phyloP scores from a whole-genome alignment of 305 asterid genomes.

The Stenogyne calaminthoides region DNA sequence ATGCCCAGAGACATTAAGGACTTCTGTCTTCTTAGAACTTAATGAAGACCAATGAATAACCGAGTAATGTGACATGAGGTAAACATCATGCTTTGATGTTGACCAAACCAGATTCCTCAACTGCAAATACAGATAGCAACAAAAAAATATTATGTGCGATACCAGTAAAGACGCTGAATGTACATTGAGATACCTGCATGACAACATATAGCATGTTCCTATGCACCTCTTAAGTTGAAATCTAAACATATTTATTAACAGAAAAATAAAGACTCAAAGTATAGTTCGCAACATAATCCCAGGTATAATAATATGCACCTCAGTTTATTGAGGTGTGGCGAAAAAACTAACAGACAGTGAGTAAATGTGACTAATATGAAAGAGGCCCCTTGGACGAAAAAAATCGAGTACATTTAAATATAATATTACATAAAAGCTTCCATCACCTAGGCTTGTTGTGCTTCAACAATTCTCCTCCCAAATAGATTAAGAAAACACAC shows the following conservation, averaged over 20 bases:
- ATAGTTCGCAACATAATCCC: conserved; percentile 8
- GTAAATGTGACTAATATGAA: conserved; percentile 7
- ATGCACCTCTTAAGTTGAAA: conserved; percentile 14
- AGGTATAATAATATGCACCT: background rate
- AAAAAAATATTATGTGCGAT: background rate
- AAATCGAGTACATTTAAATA: background rate
- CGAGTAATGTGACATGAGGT: conserved; percentile 64
- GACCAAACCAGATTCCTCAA: conserved; percentile 69
- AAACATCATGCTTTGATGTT: conserved; percentile 73
- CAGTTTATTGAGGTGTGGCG: background rate
- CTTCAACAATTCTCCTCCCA: background rate
- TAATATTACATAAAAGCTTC: background rate
- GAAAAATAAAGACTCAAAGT: conserved; percentile 9
- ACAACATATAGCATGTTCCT: conserved; percentile 2
- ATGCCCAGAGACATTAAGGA: conserved; percentile 69
- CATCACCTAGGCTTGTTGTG: background rate
- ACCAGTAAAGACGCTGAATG: conserved; percentile 3
- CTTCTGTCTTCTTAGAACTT: conserved; percentile 55
- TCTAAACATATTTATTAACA: background rate
- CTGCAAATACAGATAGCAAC: conserved; percentile 42
- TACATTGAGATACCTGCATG: background rate
- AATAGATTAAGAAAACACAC: background rate
- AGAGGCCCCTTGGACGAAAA: background rate
- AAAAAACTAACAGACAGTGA: background rate
- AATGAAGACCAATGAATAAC: conserved; percentile 67